Evolutionary conservation across 1,284 basidiomycete species (phyloP), one percentile per base, ranked within the genome.

Genomic region (Polyporus tsugae): DNA sequence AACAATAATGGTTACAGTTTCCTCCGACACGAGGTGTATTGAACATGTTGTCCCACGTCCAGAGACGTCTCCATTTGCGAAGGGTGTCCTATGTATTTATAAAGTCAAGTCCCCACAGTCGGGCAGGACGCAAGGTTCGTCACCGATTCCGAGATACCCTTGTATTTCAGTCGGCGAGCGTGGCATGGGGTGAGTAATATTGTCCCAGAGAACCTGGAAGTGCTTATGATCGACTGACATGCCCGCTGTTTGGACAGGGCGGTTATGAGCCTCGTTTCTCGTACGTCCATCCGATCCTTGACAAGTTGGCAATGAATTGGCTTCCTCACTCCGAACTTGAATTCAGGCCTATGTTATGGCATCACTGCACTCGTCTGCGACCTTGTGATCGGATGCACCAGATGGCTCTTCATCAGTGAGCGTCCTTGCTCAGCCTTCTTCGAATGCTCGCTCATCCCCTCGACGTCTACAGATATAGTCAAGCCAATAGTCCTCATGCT

Each of bases 401-500:
- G 19, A 58, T 58, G 55, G 33, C 19, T 58, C 15, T 38, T 58
- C 55, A 35, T 9, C 19, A 58, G 55, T 58, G 55, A 58, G 55
- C 6, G 6, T 38, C 55, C 19, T 19, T 22, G 6, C 19, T 9
- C 33, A 4, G 19, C 7, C 19, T 7, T 38, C 55, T 2, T n/a
- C 19, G 33, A 6, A 38, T 19, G 33, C 55, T 33, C n/a, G 17
- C 35, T 58, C 2, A 58, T 13, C 9, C 3, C 19, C 10, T 2
- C 35, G 15, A n/a, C n/a, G n/a, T n/a, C n/a, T n/a, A n/a, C 7
- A 58, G 55, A 58, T 35, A 19, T 58, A n/a, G 55, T 17, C 33
- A 33, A 58, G 55, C 55, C 55, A 7, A 58, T 58, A 58, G 35
- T 58, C 4, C 55, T 58, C 33, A 19, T 61, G 41, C 42, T 61